Percentiles rank a stretch among this genome's conserved stretches.
These are phyloP conservation scores for Boechera divaricarpa DNA, from an alignment of 345 rosid genomes.

Conservation along the genomic window DNA sequence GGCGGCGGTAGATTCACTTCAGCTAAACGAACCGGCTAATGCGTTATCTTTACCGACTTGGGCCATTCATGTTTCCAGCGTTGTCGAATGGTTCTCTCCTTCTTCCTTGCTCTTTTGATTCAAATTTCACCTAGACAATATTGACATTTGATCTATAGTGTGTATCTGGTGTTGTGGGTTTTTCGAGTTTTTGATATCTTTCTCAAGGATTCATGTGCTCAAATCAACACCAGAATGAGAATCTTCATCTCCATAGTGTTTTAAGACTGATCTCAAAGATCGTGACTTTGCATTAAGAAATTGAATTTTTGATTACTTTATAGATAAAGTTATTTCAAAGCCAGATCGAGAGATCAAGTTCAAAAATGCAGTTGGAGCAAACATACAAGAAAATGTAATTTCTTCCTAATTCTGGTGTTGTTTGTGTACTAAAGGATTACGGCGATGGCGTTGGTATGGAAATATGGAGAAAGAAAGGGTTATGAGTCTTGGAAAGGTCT, in stretches of 20 bases:
- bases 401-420: constrained; percentile 1
- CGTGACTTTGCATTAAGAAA: constrained; percentile 9
- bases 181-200: not conserved
- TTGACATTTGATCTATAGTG: constrained; percentile 17
- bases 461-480: constrained; percentile 88
- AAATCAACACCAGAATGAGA: not conserved
- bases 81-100: constrained; percentile 72
- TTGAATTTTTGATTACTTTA: not conserved
- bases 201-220: not conserved
- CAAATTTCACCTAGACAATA: not conserved
- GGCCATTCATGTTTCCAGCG: constrained; percentile 93
- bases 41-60: constrained; percentile 94
- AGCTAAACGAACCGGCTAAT: constrained; percentile 78
- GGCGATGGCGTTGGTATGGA: constrained; percentile 97
- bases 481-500: constrained; percentile 96
- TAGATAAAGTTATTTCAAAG: not conserved
- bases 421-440: constrained; percentile 58
- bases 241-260: constrained; percentile 16
- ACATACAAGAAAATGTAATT: not conserved
- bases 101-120: constrained; percentile 26
- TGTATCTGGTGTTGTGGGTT: not conserved
- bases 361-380: not conserved
- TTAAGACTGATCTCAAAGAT: constrained; percentile 4
- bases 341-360: not conserved
- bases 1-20: constrained; percentile 60